Percentiles rank a stretch among this genome's conserved stretches.
Evolutionary conservation across 148 eudicot genomes (phyloP).

Genomic region (Persicaria maculosa): DNA sequence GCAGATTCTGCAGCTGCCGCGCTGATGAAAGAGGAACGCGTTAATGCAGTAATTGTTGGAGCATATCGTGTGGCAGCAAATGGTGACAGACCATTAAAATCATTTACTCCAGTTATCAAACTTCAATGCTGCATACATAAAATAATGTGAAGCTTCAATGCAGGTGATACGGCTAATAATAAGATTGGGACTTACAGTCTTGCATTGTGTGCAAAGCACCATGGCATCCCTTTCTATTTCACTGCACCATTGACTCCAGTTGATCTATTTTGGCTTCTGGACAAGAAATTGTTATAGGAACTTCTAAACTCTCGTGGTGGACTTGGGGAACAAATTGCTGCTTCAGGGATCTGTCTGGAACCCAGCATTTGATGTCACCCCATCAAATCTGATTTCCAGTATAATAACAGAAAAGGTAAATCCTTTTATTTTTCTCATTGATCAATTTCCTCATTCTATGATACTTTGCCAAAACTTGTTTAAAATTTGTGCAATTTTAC

Average conservation of each 20-base stretch:
- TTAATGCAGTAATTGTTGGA: conserved; percentile 86
- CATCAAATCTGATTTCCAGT: conserved; percentile 63
- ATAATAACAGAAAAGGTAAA: conserved; percentile 86
- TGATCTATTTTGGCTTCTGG: conserved; percentile 72
- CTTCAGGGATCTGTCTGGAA: conserved; percentile 98
- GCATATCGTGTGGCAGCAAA: conserved; percentile 97
- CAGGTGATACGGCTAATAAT: conserved; percentile 87
- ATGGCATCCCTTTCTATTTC: conserved; percentile 74
- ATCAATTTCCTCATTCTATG: not conserved
- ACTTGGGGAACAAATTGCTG: conserved; percentile 92
- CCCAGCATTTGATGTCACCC: conserved; percentile 97
- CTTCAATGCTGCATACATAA: not conserved
- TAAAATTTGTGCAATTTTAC: not conserved
- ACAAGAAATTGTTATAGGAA: conserved; percentile 74
- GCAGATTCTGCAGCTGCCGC: conserved; percentile 99
- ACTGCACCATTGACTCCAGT: conserved; percentile 94
- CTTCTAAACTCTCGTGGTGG: conserved; percentile 71
- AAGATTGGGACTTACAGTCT: conserved; percentile 96
- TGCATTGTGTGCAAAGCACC: conserved; percentile 73
- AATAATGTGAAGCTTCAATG: not conserved
- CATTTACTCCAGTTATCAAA: not conserved
- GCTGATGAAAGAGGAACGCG: conserved; percentile 70
- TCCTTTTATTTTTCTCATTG: conserved; percentile 11
- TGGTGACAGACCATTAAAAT: conserved; percentile 35
- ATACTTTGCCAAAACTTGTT: not conserved